A percentile compares a stretch with the other conserved stretches of the same genome.
Conservation (phyloP, 768 basidiomycete genomes). For the Mycena venus region DNA sequence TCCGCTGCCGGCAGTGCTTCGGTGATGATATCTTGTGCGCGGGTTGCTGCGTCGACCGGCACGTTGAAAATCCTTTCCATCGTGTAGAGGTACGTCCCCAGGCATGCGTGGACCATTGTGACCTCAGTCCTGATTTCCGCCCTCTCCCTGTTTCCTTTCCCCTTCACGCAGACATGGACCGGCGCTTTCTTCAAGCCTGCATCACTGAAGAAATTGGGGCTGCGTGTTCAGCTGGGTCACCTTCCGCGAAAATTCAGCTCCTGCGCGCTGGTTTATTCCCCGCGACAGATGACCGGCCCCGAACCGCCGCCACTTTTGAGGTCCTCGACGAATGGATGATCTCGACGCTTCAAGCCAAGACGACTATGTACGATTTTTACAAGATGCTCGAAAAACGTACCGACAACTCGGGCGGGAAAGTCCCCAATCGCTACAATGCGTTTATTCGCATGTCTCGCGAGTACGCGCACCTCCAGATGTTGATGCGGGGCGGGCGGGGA, state of each 20-base stretch:
- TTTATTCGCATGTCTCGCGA: conserved; percentile 6
- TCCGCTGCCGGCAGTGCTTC: conserved; percentile 27
- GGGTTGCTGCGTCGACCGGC: conserved; percentile 15
- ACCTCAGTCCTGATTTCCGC: not conserved
- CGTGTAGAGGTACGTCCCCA: conserved; percentile 28
- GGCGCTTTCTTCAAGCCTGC: conserved; percentile 21
- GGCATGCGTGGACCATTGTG: no score
- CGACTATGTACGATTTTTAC: conserved; percentile 6
- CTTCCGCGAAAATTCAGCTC: conserved; percentile 41
- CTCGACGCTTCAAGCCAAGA: not conserved
- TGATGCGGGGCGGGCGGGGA: conserved; percentile 6
- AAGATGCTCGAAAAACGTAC: not conserved
- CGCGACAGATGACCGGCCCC: conserved; percentile 41
- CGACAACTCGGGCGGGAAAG: not conserved
- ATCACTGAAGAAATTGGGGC: conserved; percentile 31
- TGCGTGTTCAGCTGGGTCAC: conserved; percentile 41
- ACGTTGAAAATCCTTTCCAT: conserved; percentile 23
- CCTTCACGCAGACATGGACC: conserved; percentile 33
- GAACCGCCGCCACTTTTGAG: conserved; percentile 44
- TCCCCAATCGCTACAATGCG: not conserved
- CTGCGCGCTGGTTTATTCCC: conserved; percentile 47
- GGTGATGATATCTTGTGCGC: conserved; percentile 21
- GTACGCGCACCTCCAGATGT: not conserved
- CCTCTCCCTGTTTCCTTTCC: no score
- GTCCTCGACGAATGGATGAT: conserved; percentile 47